These are phyloP conservation scores for Ascochyta pisi DNA, from an alignment of 2,329 filamentous ascomycete genomes.

Conservation along the genomic window DNA sequence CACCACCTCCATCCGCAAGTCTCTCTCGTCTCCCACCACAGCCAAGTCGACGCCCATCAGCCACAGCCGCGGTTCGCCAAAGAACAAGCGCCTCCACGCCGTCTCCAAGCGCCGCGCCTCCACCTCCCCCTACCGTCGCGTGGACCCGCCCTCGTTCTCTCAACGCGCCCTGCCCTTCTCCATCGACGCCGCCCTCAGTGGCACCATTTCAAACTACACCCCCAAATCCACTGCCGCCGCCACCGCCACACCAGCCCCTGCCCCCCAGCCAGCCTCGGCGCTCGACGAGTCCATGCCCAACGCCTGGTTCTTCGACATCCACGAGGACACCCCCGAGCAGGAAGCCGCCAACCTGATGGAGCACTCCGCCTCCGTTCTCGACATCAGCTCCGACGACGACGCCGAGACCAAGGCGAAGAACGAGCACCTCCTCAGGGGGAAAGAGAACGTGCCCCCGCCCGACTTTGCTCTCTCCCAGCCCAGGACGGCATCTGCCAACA, in stretches of 20 bases:
- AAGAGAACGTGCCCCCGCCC: conserved; percentile 89
- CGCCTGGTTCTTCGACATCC: conserved; percentile 89
- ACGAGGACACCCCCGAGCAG: conserved; percentile 89
- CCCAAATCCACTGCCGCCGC: conserved; percentile 50
- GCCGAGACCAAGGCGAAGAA: conserved; percentile 62
- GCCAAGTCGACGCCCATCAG: conserved; percentile 53
- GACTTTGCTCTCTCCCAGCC: conserved; percentile 44
- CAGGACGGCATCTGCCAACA: conserved; percentile 14
- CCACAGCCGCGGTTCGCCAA: conserved; percentile 75
- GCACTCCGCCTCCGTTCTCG: conserved; percentile 83
- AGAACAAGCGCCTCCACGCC: conserved; percentile 72
- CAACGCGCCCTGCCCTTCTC: conserved; percentile 71
- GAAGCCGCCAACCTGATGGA: conserved; percentile 92
- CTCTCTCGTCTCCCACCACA: conserved; percentile 52
- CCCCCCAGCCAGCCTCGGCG: conserved; percentile 41
- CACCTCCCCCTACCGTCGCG: conserved; percentile 67
- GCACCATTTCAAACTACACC: conserved; percentile 71
- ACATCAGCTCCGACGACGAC: conserved; percentile 90
- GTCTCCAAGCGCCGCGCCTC: conserved; percentile 72
- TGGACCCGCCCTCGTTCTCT: conserved; percentile 73
- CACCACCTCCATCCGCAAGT: conserved; percentile 45
- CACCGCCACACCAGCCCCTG: conserved; percentile 45
- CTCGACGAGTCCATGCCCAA: conserved; percentile 64
- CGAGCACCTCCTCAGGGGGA: conserved; percentile 70
- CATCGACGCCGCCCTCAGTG: conserved; percentile 81